Conservation (phyloP, 352 stramenopile species). For the Phytophthora ohioensis region DNA sequence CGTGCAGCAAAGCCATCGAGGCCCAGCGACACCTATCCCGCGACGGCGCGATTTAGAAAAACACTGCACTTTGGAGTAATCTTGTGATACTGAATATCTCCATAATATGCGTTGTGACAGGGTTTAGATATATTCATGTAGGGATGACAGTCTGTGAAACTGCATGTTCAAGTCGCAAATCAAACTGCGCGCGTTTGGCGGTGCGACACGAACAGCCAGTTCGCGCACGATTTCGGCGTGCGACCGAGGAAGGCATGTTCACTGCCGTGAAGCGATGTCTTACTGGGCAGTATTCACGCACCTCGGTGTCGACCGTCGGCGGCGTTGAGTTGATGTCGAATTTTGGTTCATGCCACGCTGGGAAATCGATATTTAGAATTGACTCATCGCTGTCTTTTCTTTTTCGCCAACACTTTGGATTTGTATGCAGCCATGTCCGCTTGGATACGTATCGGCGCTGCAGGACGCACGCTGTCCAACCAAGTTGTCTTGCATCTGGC, state of each 20-base stretch:
- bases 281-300: neutral
- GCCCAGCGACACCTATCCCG: slow-evolving; percentile 25
- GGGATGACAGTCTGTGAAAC: neutral
- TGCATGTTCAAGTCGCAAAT: slow-evolving; percentile 39
- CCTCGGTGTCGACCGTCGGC: neutral
- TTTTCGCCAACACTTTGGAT: neutral
- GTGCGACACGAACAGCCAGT: slow-evolving; percentile 39
- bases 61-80: neutral
- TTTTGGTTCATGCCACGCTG: too few relatives aligned
- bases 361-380: neutral
- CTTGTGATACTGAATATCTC: neutral
- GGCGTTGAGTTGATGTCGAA: neutral
- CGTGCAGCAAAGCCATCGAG: slow-evolving; percentile 34
- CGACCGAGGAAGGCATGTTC: neutral
- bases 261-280: neutral
- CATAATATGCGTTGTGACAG: neutral
- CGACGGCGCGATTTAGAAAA: slow-evolving; percentile 13
- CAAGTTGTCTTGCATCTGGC: neutral
- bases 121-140: neutral
- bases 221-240: slow-evolving; percentile 10
- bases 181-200: slow-evolving; percentile 12
- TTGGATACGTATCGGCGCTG: neutral
- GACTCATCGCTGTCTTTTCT: slow-evolving; percentile 19
- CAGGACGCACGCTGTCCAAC: slow-evolving; percentile 15
- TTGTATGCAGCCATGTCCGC: slow-evolving; percentile 5